Percentiles rank a stretch among this genome's conserved stretches.
phyloP scores from a whole-genome alignment of 805 yeast species.

The Cyberlindnera suaveolens region DNA sequence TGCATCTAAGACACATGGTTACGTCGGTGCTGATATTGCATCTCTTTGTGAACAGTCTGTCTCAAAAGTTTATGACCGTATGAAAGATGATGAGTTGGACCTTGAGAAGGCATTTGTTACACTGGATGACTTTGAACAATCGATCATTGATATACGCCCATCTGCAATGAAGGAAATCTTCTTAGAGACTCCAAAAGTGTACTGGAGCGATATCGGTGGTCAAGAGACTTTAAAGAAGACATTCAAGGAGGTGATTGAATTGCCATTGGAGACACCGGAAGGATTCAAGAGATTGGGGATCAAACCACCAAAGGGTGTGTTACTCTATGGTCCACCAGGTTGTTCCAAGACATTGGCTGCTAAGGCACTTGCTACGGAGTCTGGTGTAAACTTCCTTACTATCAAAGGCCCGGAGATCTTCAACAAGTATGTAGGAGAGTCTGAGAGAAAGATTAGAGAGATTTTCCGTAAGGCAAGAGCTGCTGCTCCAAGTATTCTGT shows the following conservation, averaged over 20 bases:
- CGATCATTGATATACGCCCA: conserved; percentile 79
- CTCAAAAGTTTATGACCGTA: conserved; percentile 67
- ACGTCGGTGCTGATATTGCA: conserved; percentile 92
- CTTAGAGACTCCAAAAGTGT: conserved; percentile 88
- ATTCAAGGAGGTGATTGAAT: conserved; percentile 82
- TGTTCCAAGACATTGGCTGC: conserved; percentile 95
- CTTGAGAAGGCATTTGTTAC: conserved; percentile 17
- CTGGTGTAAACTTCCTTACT: conserved; percentile 88
- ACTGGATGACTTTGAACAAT: conserved; percentile 61
- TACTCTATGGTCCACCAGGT: conserved; percentile 97
- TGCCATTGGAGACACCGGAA: conserved; percentile 80
- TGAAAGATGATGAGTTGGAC: conserved; percentile 20
- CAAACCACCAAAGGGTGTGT: conserved; percentile 85
- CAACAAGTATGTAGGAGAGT: conserved; percentile 93
- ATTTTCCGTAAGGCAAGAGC: conserved; percentile 91
- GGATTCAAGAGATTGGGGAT: conserved; percentile 76
- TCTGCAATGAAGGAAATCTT: conserved; percentile 96
- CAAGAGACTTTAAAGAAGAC: conserved; percentile 78
- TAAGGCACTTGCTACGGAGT: conserved; percentile 91
- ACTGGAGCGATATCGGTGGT: conserved; percentile 95
- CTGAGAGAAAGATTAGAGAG: conserved; percentile 89
- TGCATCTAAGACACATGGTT: conserved; percentile 86
- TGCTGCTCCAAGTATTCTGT: conserved; percentile 89
- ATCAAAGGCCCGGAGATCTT: conserved; percentile 96
- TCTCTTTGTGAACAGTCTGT: conserved; percentile 88